Base-by-base conservation (phyloP, 1,139 yeast species). In the Blastobotrys illinoisensis region DNA sequence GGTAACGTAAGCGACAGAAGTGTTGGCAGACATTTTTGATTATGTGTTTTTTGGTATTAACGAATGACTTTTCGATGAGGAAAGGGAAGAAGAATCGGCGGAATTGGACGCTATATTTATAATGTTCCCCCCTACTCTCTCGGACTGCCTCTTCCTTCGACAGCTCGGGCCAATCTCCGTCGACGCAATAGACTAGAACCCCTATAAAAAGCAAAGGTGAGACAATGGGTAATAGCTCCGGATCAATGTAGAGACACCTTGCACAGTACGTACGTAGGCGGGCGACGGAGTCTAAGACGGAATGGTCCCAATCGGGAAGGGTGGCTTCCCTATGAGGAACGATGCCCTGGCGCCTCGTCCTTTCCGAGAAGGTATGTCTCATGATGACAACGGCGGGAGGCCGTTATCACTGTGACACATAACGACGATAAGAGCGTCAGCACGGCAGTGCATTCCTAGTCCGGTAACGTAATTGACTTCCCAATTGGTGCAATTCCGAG, bases 151-250 rank as follows among this genome's bases (percentile, higher is more conserved):
- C 32, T 26, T 26, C 32, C 32, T 26, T 32, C 16, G 14, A 32
- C 40, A 32, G 40, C 40, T 32, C 40, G 40, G 40, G 40, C 40
- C 40, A 32, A 32, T 32, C 40, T 32, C 40, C 40, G 40, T 32
- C 40, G 14, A 32, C 40, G 40, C 40, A 32, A 32, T 32, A n/a
- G 13, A 7, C 7, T 32, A 13, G 40, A 3, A 32, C 16, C 40
- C 40, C 40, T 32, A 32, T 4, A 32, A 32, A 32, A 32, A 32
- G 40, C 40, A 32, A 32, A 11, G 14, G 40, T 32, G 40, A 32
- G 40, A 32, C 40, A 32, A 11, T 32, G 40, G n/a, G 40, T n/a
- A 32, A 32, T 32, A 32, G 40, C 16, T 32, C 16, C 40, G 40
- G 40, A 32, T 32, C 40, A 26, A 32, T 32, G 14, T n/a, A 13